Evolutionary conservation across 2,329 filamentous ascomycete genomes (phyloP).

Genomic region (Grosmannia penicillata): DNA sequence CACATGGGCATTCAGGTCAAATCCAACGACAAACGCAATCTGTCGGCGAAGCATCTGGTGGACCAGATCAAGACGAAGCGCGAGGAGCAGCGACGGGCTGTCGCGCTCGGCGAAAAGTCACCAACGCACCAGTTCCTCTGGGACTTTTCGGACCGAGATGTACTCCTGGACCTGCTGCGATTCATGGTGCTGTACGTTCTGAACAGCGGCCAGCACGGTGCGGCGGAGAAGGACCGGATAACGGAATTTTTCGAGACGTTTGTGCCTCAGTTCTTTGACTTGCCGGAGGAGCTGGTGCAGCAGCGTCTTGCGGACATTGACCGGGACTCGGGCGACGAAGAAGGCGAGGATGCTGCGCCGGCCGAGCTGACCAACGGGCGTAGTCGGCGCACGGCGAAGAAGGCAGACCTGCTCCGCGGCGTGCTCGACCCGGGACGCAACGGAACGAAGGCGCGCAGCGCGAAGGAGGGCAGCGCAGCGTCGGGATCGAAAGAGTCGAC

Average conservation of each 20-base stretch:
- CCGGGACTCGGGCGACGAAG: conserved; percentile 59
- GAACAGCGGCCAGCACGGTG: conserved; percentile 55
- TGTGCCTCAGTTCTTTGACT: conserved; percentile 60
- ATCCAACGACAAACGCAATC: conserved; percentile 76
- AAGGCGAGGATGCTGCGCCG: conserved; percentile 56
- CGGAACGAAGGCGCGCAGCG: conserved; percentile 33
- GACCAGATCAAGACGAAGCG: conserved; percentile 85
- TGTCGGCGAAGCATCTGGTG: conserved; percentile 79
- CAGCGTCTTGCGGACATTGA: conserved; percentile 54
- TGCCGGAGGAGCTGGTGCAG: conserved; percentile 54
- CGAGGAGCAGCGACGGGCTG: conserved; percentile 64
- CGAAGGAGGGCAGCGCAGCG: conserved; percentile 62
- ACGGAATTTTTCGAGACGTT: conserved; percentile 65
- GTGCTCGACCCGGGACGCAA: conserved; percentile 68
- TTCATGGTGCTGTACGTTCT: conserved; percentile 51
- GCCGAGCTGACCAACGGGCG: conserved; percentile 57
- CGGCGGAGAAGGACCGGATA: conserved; percentile 58
- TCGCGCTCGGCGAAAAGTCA: conserved; percentile 45
- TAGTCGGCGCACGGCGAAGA: conserved; percentile 46
- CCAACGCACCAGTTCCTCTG: conserved; percentile 62
- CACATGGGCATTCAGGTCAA: conserved; percentile 91
- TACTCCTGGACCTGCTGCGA: conserved; percentile 47
- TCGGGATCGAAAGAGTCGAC: conserved; percentile 79
- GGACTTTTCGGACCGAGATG: conserved; percentile 55
- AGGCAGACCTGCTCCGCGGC: conserved; percentile 67